These are phyloP conservation scores for Geotrichum fermentans DNA, from an alignment of 1,139 yeast species.

Conservation along the genomic window DNA sequence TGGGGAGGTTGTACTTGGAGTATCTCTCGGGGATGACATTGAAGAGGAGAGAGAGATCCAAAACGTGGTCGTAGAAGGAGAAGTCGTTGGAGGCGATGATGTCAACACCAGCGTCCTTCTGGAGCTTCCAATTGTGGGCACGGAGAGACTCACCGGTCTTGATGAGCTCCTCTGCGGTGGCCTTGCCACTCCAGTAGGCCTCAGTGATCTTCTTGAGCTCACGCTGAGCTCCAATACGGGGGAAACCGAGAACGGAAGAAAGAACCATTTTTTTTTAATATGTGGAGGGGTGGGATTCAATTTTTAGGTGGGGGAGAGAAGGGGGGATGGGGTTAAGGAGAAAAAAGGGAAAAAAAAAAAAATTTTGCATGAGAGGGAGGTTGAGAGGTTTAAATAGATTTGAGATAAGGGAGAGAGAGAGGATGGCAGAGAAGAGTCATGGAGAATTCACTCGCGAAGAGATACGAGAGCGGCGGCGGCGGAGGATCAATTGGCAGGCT, in stretches of 20 bases:
- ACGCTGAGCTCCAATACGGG: constrained; percentile 96
- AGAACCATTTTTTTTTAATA: constrained; percentile 61
- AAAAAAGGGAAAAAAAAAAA: background rate
- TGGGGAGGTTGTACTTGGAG: constrained; percentile 83
- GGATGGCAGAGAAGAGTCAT: too few species aligned
- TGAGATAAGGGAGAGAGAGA: background rate
- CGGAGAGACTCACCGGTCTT: constrained; percentile 94
- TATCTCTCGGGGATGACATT: constrained; percentile 96
- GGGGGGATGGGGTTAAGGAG: constrained; percentile 11
- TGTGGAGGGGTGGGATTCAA: constrained; percentile 8
- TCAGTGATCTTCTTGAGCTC: constrained; percentile 98
- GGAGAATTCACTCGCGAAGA: too few species aligned
- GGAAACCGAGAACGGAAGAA: constrained; percentile 97
- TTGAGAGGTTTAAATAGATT: constrained; percentile 8
- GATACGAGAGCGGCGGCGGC: too few species aligned
- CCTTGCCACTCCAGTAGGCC: constrained; percentile 97
- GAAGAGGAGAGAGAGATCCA: constrained; percentile 87
- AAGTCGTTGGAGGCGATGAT: constrained; percentile 95
- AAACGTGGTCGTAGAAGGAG: constrained; percentile 95
- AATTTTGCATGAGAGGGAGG: too few species aligned
- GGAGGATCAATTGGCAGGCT: too few species aligned
- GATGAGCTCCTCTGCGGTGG: constrained; percentile 76
- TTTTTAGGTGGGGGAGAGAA: constrained; percentile 10
- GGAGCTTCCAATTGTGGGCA: constrained; percentile 96
- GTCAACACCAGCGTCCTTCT: constrained; percentile 95